A percentile compares a stretch with the other conserved stretches of the same genome.
phyloP scores from a whole-genome alignment of 345 rosid species.

The Chamaenerion angustifolium region DNA sequence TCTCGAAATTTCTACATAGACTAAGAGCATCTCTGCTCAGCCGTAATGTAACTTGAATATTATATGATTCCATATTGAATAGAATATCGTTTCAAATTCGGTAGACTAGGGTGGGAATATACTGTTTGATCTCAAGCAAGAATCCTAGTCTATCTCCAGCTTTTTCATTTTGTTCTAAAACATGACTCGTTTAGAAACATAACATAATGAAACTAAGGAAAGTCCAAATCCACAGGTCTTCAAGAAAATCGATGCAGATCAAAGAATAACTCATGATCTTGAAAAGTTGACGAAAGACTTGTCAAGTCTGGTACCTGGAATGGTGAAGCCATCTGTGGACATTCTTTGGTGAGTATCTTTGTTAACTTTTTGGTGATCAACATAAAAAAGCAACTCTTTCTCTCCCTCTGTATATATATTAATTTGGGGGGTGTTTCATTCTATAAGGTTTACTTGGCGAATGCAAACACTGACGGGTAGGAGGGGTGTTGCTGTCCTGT shows the following conservation, averaged over 20 bases:
- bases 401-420: too few species aligned
- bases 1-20: too few species aligned
- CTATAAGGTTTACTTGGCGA: slow-evolving; percentile 93
- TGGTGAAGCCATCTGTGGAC: slow-evolving; percentile 97
- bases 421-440: slow-evolving; percentile 6
- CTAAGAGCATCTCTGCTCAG: too few species aligned
- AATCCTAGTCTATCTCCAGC: too few species aligned
- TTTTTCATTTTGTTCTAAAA: too few species aligned
- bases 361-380: background rate
- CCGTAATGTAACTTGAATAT: too few species aligned
- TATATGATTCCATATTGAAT: too few species aligned
- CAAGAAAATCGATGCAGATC: slow-evolving; percentile 86
- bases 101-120: too few species aligned
- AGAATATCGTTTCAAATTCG: too few species aligned
- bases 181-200: too few species aligned
- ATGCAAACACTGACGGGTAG: slow-evolving; percentile 91
- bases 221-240: slow-evolving; percentile 41
- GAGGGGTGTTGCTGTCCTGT: slow-evolving; percentile 89
- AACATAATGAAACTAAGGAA: too few species aligned
- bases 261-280: slow-evolving; percentile 86
- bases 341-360: slow-evolving; percentile 65
- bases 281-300: slow-evolving; percentile 77
- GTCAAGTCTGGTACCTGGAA: slow-evolving; percentile 88
- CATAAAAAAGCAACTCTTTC: background rate
- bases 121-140: too few species aligned